Percentiles rank a stretch among this genome's conserved stretches.
Evolutionary conservation across 1,284 basidiomycete species (phyloP).

Genomic region (Ceratorhiza oryzae-sativae): DNA sequence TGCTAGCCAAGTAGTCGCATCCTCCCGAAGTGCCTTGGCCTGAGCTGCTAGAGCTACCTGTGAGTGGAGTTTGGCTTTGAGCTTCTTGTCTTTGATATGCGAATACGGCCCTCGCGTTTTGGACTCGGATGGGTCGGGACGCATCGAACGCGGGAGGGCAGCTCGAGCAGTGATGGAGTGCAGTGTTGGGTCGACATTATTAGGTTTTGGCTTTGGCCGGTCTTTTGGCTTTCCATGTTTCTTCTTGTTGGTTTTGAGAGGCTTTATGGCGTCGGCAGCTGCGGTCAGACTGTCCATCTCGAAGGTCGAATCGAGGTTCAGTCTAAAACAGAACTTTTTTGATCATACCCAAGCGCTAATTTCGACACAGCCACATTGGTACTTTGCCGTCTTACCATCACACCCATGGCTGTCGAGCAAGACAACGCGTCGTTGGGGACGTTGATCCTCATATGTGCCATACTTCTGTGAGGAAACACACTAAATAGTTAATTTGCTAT

Average conservation of each 20-base stretch:
- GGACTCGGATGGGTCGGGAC: slow-evolving; percentile 45
- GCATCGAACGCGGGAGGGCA: slow-evolving; percentile 66
- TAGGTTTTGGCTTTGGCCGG: slow-evolving; percentile 47
- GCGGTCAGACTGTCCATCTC: slow-evolving; percentile 75
- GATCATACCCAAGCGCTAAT: slow-evolving; percentile 8
- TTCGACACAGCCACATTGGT: neutral
- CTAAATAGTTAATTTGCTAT: neutral
- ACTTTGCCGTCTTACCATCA: neutral
- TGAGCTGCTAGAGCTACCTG: slow-evolving; percentile 65
- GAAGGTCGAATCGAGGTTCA: slow-evolving; percentile 8
- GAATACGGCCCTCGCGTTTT: slow-evolving; percentile 48
- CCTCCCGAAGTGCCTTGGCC: slow-evolving; percentile 63
- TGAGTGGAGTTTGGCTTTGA: slow-evolving; percentile 70
- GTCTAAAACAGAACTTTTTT: slow-evolving; percentile 32
- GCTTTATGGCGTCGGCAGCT: slow-evolving; percentile 67
- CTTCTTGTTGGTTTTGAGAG: slow-evolving; percentile 49
- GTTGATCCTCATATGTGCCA: slow-evolving; percentile 25
- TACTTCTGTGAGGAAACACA: slow-evolving; percentile 20
- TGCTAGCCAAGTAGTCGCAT: slow-evolving; percentile 51
- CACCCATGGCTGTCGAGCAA: slow-evolving; percentile 6
- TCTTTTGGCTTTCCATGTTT: slow-evolving; percentile 53
- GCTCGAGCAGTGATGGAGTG: slow-evolving; percentile 67
- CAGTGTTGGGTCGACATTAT: slow-evolving; percentile 59
- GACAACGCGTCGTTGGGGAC: slow-evolving; percentile 28
- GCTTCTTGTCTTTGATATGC: slow-evolving; percentile 78